Conservation (phyloP, 1,284 basidiomycete genomes). For the Puccinia horiana region DNA sequence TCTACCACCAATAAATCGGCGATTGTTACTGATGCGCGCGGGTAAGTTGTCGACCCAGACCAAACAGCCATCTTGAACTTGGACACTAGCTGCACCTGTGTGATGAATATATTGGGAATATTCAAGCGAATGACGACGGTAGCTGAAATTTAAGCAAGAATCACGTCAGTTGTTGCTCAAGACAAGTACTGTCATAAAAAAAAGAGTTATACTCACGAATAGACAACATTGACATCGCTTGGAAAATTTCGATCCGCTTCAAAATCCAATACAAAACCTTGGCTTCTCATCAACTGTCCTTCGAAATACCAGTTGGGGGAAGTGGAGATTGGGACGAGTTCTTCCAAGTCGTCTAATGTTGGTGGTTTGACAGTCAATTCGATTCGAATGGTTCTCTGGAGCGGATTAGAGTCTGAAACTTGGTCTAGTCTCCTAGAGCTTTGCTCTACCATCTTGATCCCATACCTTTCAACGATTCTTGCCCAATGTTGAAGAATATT, state of each 20-base stretch:
- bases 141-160: constrained; percentile 22
- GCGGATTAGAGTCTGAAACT: constrained; percentile 32
- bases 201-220: constrained; percentile 35
- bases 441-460: constrained; percentile 81
- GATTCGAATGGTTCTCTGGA: constrained; percentile 39
- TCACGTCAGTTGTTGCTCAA: not conserved
- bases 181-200: not conserved
- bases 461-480: constrained; percentile 81
- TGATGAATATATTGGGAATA: constrained; percentile 48
- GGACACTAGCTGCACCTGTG: constrained; percentile 31
- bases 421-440: constrained; percentile 27
- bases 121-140: constrained; percentile 25
- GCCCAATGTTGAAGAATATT: constrained; percentile 83
- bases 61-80: constrained; percentile 40
- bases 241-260: constrained; percentile 48
- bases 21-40: constrained; percentile 37
- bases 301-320: constrained; percentile 48
- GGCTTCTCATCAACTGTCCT: constrained; percentile 43
- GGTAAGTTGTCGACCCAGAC: constrained; percentile 47
- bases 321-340: constrained; percentile 20
- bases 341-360: constrained; percentile 25
- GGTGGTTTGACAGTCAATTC: constrained; percentile 24
- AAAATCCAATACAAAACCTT: constrained; percentile 46
- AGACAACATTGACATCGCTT: constrained; percentile 33
- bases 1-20: constrained; percentile 28